These are phyloP conservation scores for Apiospora sp. DNA, from an alignment of 2,329 filamentous ascomycete species.

Conservation along the genomic window DNA sequence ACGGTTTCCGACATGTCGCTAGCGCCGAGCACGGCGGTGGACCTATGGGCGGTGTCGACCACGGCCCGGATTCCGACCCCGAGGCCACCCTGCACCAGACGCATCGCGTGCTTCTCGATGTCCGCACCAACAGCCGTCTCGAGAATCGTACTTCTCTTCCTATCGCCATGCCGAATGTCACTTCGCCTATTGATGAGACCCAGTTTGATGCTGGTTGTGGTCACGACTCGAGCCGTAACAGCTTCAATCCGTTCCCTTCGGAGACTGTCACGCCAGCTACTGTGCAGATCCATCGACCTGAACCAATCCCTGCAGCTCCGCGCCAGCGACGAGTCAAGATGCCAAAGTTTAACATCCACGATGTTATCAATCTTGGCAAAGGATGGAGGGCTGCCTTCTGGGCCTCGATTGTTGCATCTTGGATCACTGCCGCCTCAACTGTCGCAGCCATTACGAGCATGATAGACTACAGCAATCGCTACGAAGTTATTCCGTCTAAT, in stretches of 20 bases:
- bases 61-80: background rate
- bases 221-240: background rate
- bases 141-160: slow-evolving; percentile 22
- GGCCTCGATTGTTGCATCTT: background rate
- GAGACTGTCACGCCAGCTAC: background rate
- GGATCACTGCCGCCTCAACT: background rate
- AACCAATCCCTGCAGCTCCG: background rate
- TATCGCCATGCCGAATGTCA: slow-evolving; percentile 9
- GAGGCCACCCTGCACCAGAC: background rate
- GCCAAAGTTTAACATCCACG: background rate
- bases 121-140: background rate
- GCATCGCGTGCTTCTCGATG: background rate
- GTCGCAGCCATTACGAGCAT: background rate
- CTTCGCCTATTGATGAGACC: slow-evolving; percentile 9
- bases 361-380: background rate
- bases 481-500: background rate
- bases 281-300: background rate
- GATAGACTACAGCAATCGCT: background rate
- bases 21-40: slow-evolving; percentile 11
- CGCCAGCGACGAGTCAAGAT: background rate
- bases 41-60: background rate
- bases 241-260: slow-evolving; percentile 15
- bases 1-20: slow-evolving; percentile 6
- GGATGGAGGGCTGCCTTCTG: background rate
- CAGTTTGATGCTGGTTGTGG: background rate